Evolutionary conservation across 495 filamentous ascomycete genomes (phyloP).

Genomic region (Daldinia concentrica): DNA sequence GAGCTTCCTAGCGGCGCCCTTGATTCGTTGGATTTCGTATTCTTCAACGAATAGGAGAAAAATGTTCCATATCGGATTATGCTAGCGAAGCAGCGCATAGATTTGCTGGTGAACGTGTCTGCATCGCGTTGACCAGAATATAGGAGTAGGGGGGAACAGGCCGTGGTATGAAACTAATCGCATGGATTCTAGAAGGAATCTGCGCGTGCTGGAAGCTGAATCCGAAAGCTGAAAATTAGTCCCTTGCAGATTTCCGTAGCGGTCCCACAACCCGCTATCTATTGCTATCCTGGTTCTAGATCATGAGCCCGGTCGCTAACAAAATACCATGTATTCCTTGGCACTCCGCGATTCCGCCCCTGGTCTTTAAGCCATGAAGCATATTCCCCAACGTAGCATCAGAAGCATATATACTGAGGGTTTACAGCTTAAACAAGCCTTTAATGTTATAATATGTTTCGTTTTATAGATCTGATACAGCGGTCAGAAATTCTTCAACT

Average conservation of each 20-base stretch:
- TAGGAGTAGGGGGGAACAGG: background rate
- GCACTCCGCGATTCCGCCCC: background rate
- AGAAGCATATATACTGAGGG: constrained; percentile 6
- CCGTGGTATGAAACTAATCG: background rate
- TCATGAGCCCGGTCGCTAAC: background rate
- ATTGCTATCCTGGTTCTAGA: constrained; percentile 22
- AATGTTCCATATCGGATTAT: background rate
- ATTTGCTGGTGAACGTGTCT: too few species aligned
- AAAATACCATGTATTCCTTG: background rate
- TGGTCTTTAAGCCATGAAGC: background rate
- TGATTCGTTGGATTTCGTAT: constrained; percentile 18
- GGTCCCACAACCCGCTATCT: constrained; percentile 20
- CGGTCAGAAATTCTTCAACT: constrained; percentile 5
- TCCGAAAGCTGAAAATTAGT: constrained; percentile 26
- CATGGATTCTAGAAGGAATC: background rate
- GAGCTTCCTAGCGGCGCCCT: constrained; percentile 2
- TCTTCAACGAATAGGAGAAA: background rate
- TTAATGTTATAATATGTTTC: constrained; percentile 3
- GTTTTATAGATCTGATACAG: background rate
- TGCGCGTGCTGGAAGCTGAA: background rate
- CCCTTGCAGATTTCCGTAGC: constrained; percentile 32
- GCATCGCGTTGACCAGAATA: background rate
- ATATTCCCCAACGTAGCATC: background rate
- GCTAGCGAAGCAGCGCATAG: background rate
- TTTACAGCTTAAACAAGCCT: background rate